A percentile compares a stretch with the other conserved stretches of the same genome.
phyloP scores from a whole-genome alignment of 2,329 filamentous ascomycete species.

The Tolypocladium album region DNA sequence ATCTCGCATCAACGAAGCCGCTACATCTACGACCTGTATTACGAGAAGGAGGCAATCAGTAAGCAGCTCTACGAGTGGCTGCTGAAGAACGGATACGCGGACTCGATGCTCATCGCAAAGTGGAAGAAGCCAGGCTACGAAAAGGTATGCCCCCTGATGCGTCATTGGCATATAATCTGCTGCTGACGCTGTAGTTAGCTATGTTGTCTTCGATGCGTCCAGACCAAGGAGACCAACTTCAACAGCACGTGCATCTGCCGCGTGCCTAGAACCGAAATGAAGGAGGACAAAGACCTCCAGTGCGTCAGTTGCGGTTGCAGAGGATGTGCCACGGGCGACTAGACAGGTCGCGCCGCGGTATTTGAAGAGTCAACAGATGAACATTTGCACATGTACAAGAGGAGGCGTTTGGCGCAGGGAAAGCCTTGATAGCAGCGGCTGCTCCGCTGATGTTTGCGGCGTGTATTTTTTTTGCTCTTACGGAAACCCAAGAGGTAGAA shows the following conservation, averaged over 20 bases:
- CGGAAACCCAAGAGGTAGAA: slow-evolving; percentile 20
- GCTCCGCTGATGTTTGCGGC: background rate
- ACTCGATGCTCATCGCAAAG: slow-evolving; percentile 92
- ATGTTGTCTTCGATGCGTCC: slow-evolving; percentile 90
- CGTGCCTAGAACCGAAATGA: slow-evolving; percentile 79
- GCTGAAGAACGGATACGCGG: slow-evolving; percentile 92
- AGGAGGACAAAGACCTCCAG: slow-evolving; percentile 81
- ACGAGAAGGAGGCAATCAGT: slow-evolving; percentile 92
- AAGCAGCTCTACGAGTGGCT: slow-evolving; percentile 91
- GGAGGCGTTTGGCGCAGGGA: background rate
- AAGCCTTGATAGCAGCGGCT: background rate
- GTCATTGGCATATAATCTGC: background rate
- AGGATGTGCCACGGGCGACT: slow-evolving; percentile 82
- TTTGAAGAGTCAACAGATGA: background rate
- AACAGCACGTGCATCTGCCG: slow-evolving; percentile 95
- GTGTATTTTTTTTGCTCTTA: background rate
- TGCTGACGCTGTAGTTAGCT: slow-evolving; percentile 42
- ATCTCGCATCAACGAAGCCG: slow-evolving; percentile 85
- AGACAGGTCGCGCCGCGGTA: slow-evolving; percentile 6
- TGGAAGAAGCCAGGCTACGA: slow-evolving; percentile 99
- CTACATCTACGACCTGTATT: slow-evolving; percentile 97
- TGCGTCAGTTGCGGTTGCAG: slow-evolving; percentile 93
- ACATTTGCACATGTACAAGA: background rate
- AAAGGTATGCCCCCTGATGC: slow-evolving; percentile 49
- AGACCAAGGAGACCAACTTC: slow-evolving; percentile 99